Conservation (phyloP, 768 basidiomycete species). For the Calocera cornea region DNA sequence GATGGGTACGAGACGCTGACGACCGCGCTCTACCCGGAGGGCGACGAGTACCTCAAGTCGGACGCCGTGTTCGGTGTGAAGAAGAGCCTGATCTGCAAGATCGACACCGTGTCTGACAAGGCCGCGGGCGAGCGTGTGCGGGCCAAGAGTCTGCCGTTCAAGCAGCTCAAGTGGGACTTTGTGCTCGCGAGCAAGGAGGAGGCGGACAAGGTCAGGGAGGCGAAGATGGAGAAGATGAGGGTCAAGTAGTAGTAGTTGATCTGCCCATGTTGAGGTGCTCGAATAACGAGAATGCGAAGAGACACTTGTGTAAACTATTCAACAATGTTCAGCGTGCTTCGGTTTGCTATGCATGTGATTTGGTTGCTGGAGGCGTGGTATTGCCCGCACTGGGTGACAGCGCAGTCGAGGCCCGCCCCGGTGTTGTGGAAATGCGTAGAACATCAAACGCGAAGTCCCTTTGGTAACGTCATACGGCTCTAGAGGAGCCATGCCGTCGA, state of each 20-base stretch:
- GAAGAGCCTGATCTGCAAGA: conserved; percentile 52
- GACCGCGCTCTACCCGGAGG: conserved; percentile 63
- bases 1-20: conserved; percentile 57
- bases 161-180: conserved; percentile 35
- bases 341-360: no score
- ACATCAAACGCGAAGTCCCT: not conserved
- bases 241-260: not conserved
- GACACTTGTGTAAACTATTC: not conserved
- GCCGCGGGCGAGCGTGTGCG: conserved; percentile 46
- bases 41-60: conserved; percentile 49
- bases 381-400: no score
- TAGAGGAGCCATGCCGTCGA: not conserved
- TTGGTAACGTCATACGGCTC: not conserved
- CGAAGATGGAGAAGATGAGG: conserved; percentile 5
- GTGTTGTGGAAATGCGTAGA: not conserved
- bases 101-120: conserved; percentile 40
- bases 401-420: not conserved
- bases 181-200: conserved; percentile 34
- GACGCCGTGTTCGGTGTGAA: conserved; percentile 78
- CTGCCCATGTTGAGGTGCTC: no score
- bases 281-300: not conserved
- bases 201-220: conserved; percentile 23
- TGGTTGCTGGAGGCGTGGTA: no score
- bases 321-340: no score
- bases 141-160: conserved; percentile 34